A percentile compares a stretch with the other conserved stretches of the same genome.
Conservation (phyloP, 2,329 filamentous ascomycete species). For the Alternaria gansuensis region DNA sequence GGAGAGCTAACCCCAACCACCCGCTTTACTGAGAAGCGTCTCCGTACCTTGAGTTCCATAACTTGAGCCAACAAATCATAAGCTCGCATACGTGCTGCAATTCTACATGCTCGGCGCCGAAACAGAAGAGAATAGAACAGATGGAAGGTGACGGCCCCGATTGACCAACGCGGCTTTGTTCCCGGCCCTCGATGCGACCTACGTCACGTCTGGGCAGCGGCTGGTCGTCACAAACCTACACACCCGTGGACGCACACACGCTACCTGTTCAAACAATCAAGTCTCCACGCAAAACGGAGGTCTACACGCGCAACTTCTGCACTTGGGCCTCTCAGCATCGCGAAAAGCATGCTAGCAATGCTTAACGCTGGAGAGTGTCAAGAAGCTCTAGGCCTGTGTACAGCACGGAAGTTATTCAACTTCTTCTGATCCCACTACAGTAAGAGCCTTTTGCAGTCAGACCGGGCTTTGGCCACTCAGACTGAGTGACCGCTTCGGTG, state of each 20-base stretch:
- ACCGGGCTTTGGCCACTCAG: not conserved
- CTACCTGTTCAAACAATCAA: not conserved
- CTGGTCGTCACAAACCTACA: slow-evolving; percentile 7
- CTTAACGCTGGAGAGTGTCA: not conserved
- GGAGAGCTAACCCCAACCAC: slow-evolving; percentile 5
- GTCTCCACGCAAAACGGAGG: not conserved
- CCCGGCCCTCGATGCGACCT: slow-evolving; percentile 9
- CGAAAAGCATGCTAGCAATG: not conserved
- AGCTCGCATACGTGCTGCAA: not conserved
- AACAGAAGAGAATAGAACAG: not conserved
- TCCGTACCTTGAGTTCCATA: not conserved
- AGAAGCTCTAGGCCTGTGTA: not conserved
- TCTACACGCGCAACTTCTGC: not conserved
- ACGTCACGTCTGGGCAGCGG: slow-evolving; percentile 13
- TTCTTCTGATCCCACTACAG: not conserved
- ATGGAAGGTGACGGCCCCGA: not conserved
- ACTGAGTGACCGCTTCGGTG: slow-evolving; percentile 12
- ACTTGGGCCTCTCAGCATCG: not conserved
- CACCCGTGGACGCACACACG: not conserved
- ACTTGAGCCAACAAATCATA: not conserved
- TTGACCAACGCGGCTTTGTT: not conserved
- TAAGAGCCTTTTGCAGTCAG: not conserved
- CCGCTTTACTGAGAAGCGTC: not conserved
- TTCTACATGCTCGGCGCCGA: not conserved
- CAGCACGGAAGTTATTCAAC: not conserved